Evolutionary conservation across 306 rosid genomes (phyloP).

Genomic region (Boehmeria nivea): DNA sequence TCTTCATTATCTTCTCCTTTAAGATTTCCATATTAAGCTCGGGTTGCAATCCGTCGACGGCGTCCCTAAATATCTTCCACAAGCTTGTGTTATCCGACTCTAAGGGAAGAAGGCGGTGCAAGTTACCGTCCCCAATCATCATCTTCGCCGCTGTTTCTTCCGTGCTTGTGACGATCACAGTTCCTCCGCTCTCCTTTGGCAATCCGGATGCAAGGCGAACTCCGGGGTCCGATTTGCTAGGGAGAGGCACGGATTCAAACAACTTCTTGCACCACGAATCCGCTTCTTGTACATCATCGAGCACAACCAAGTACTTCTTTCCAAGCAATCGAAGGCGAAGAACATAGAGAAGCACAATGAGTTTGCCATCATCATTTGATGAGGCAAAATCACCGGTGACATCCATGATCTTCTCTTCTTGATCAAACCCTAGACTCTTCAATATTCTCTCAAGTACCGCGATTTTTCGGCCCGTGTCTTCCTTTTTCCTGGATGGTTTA

Average conservation of each 20-base stretch:
- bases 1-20: neutral
- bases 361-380: neutral
- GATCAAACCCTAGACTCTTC: constrained; percentile 14
- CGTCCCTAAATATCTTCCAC: constrained; percentile 6
- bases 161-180: constrained; percentile 23
- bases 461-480: no score
- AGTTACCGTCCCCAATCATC: constrained; percentile 17
- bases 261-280: constrained; percentile 8
- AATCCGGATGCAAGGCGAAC: constrained; percentile 14
- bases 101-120: constrained; percentile 8
- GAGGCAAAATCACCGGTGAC: no score
- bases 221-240: neutral
- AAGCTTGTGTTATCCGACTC: constrained; percentile 12
- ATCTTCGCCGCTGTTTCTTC: neutral
- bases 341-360: constrained; percentile 10
- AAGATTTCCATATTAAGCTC: neutral
- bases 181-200: constrained; percentile 20
- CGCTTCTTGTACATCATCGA: constrained; percentile 2
- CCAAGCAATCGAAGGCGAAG: constrained; percentile 19
- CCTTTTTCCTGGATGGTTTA: neutral
- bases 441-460: constrained; percentile 7
- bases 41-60: neutral
- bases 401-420: neutral
- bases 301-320: constrained; percentile 21
- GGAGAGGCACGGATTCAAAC: neutral